Conservation (phyloP, 768 basidiomycete genomes). For the Mycena rebaudengoi region DNA sequence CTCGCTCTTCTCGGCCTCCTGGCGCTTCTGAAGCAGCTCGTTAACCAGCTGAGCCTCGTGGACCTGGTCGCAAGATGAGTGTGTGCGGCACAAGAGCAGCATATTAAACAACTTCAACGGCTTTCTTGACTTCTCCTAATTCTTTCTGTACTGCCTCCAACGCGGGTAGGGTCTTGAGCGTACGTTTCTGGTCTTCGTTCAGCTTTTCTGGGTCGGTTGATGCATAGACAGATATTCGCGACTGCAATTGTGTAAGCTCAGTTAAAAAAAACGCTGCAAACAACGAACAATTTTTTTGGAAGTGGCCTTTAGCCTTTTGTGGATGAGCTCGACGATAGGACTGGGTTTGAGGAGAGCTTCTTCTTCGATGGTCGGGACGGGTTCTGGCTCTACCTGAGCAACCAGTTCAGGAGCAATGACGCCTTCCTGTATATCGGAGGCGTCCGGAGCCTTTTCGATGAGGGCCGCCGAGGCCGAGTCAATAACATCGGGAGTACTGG, state of each 20-base stretch:
- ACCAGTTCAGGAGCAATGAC: slow-evolving; percentile 55
- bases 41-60: slow-evolving; percentile 71
- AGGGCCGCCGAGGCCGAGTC: slow-evolving; percentile 56
- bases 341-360: slow-evolving; percentile 60
- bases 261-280: background rate
- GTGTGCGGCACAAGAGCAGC: background rate
- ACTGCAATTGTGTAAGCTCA: slow-evolving; percentile 48
- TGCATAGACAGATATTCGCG: slow-evolving; percentile 77
- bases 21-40: slow-evolving; percentile 61
- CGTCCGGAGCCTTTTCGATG: slow-evolving; percentile 60
- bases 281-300: slow-evolving; percentile 84
- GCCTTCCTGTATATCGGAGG: slow-evolving; percentile 56
- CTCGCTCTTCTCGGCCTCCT: slow-evolving; percentile 64
- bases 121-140: slow-evolving; percentile 84
- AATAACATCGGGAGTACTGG: slow-evolving; percentile 52
- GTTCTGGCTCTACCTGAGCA: slow-evolving; percentile 51
- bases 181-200: slow-evolving; percentile 87
- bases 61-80: slow-evolving; percentile 46
- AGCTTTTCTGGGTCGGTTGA: slow-evolving; percentile 73
- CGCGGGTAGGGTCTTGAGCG: slow-evolving; percentile 73
- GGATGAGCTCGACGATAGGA: slow-evolving; percentile 80
- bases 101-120: slow-evolving; percentile 70
- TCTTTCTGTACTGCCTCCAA: slow-evolving; percentile 86
- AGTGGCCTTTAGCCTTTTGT: slow-evolving; percentile 79
- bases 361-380: slow-evolving; percentile 53